Evolutionary conservation across 1,284 basidiomycete species (phyloP).

Genomic region (Irpex lacteus): DNA sequence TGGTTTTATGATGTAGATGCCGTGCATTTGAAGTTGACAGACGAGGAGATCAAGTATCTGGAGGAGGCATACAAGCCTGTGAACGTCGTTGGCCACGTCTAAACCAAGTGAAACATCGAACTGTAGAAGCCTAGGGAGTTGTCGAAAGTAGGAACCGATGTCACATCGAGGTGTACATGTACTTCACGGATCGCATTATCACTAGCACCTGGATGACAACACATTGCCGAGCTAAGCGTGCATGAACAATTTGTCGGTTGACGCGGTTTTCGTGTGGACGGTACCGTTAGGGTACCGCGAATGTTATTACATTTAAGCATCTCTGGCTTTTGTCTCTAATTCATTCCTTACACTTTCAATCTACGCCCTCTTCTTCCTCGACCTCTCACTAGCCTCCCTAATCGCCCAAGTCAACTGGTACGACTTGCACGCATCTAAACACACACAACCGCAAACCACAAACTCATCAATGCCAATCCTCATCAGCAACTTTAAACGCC

Average conservation of each 20-base stretch:
- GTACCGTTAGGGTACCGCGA: too few relatives aligned
- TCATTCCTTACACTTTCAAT: background rate
- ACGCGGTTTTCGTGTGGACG: too few relatives aligned
- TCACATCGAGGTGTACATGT: too few relatives aligned
- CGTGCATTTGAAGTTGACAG: conserved; percentile 2
- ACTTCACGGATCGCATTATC: too few relatives aligned
- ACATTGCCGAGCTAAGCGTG: too few relatives aligned
- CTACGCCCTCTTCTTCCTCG: conserved; percentile 3
- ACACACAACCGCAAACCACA: background rate
- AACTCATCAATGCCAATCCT: too few relatives aligned
- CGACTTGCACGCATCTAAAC: conserved; percentile 77
- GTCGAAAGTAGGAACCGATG: too few relatives aligned
- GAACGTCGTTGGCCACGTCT: conserved; percentile 2
- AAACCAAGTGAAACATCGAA: background rate
- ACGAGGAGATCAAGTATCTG: conserved; percentile 7
- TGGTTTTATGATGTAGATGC: background rate
- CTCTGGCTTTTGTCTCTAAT: background rate
- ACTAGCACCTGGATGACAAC: too few relatives aligned
- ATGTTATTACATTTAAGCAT: too few relatives aligned
- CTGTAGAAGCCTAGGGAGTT: background rate
- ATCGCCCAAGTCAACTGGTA: conserved; percentile 91
- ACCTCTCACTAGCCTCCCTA: conserved; percentile 67
- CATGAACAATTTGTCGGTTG: too few relatives aligned
- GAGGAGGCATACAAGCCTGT: conserved; percentile 5
- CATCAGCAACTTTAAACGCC: too few relatives aligned